Conservation (phyloP, 805 yeast genomes). For the Clavispora fructus region DNA sequence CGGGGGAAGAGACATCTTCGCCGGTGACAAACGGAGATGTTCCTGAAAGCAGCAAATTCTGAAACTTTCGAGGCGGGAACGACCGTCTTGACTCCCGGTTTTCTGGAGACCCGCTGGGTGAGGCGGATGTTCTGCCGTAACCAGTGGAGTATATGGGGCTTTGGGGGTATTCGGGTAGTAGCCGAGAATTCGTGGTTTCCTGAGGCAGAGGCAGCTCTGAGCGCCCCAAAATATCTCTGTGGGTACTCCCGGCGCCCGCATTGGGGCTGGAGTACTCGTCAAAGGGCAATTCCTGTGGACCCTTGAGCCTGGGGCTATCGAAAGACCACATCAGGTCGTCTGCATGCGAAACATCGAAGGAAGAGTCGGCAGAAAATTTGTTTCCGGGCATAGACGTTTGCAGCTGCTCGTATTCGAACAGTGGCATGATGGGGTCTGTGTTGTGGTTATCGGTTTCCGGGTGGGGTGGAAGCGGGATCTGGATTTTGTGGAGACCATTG, state of each 20-base stretch:
- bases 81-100: neutral
- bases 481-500: neutral
- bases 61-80: slow-evolving; percentile 7
- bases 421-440: neutral
- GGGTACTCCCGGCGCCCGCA: no score
- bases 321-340: slow-evolving; percentile 15
- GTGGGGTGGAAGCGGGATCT: neutral
- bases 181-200: neutral
- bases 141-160: neutral
- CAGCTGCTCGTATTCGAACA: neutral
- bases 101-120: neutral
- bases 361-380: neutral
- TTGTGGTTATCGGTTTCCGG: neutral
- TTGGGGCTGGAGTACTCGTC: slow-evolving; percentile 14
- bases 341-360: neutral
- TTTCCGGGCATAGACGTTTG: neutral
- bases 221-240: neutral
- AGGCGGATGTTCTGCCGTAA: neutral
- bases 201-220: neutral
- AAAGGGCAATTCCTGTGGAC: slow-evolving; percentile 36
- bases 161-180: neutral
- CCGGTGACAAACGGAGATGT: slow-evolving; percentile 5
- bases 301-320: slow-evolving; percentile 35
- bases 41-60: slow-evolving; percentile 14
- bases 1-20: neutral